Evolutionary conservation across 2,329 filamentous ascomycete genomes (phyloP), one percentile per base, ranked within the genome.

Genomic region (Claviceps purpurea): DNA sequence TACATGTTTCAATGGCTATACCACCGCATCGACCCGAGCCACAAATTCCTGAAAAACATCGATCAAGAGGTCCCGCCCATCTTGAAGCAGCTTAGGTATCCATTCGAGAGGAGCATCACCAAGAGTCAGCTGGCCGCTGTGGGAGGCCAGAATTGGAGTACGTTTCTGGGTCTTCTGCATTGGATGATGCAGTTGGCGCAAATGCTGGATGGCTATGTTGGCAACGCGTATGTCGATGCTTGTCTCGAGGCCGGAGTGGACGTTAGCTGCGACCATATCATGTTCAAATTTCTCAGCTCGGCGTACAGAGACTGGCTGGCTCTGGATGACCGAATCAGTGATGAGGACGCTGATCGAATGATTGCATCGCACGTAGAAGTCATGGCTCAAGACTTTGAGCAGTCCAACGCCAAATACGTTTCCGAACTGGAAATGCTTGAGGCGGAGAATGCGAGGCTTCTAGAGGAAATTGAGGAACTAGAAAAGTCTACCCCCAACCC

Each of bases 131-230:
- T 98, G 53, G 82, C 89, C 0, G 93, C 94, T 2, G 93, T 97
- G 0, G 93, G 93, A 58, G 91, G 90, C 2, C 89, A 95, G 68
- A 97, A 97, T 64, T 98, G 93, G 93, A 86, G 86, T 56, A 93
- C 89, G 0, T 97, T 98, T 62, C 73, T 98, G 13, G 93, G 90
- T 0, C 73, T 98, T 65, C 75, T 98, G 49, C 90, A 98, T 70
- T 98, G 93, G 93, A 91, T 98, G 82, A 95, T 98, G 91, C 90
- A 97, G 68, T 74, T 98, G 50, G 88, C 89, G 4, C 84, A 91
- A 59, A 95, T 97, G 84, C 80, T 97, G 63, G 90, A 97, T 56
- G 79, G 86, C 22, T 97, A 90, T 63, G 74, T 80, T 1, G 68
- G 73, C 51, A 85, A 89, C 54, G 81, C 82, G 47, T 98, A 95